Percentiles rank a stretch among this genome's conserved stretches.
These are phyloP conservation scores for Cairneyella variabilis DNA, from an alignment of 495 filamentous ascomycete genomes.

Conservation along the genomic window DNA sequence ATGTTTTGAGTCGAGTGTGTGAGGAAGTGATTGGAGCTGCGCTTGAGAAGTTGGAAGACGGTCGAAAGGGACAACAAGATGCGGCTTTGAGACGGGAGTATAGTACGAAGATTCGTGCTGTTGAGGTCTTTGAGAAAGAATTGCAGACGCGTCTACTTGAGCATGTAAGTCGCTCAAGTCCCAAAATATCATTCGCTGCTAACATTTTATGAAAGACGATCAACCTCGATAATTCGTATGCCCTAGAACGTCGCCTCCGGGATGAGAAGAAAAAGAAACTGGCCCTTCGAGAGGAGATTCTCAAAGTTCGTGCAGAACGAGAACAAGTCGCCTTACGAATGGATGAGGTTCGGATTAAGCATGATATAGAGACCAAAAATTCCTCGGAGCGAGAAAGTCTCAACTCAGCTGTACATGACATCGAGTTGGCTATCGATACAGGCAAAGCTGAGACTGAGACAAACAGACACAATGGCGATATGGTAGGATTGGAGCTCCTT, in stretches of 20 bases:
- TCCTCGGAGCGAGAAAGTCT: slow-evolving; percentile 44
- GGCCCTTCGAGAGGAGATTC: slow-evolving; percentile 58
- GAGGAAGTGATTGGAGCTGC: slow-evolving; percentile 58
- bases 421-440: slow-evolving; percentile 44
- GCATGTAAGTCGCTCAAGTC: slow-evolving; percentile 38
- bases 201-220: slow-evolving; percentile 37
- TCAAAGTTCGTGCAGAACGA: slow-evolving; percentile 58
- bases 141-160: slow-evolving; percentile 60
- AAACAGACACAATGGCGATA: neutral
- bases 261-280: slow-evolving; percentile 62
- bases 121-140: slow-evolving; percentile 67
- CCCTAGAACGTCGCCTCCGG: slow-evolving; percentile 57
- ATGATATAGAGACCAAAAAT: slow-evolving; percentile 46
- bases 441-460: slow-evolving; percentile 4
- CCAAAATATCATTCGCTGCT: neutral
- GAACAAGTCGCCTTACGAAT: slow-evolving; percentile 64
- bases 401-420: slow-evolving; percentile 50
- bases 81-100: slow-evolving; percentile 45
- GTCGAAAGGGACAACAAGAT: slow-evolving; percentile 34
- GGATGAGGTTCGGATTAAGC: slow-evolving; percentile 62
- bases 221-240: slow-evolving; percentile 61
- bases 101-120: slow-evolving; percentile 55
- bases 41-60: slow-evolving; percentile 41
- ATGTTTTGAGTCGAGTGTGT: slow-evolving; percentile 67
- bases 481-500: slow-evolving; percentile 45